Base-by-base conservation (phyloP, 495 filamentous ascomycete genomes). In the Oleoguttula mirabilis region DNA sequence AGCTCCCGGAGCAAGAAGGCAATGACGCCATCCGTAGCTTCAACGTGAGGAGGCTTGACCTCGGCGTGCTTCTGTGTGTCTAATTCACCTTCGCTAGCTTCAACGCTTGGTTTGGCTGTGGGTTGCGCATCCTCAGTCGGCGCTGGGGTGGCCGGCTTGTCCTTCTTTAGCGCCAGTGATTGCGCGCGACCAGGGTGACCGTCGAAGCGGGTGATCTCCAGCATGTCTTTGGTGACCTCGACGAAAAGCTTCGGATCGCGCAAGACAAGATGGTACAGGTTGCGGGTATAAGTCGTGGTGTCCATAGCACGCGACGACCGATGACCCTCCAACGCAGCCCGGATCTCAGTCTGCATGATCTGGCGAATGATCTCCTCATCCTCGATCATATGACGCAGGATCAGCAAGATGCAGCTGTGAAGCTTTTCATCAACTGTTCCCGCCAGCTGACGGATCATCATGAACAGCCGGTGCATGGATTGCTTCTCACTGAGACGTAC, bases 1-100 rank as follows among this genome's bases (percentile, higher is more conserved):
- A 99, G 68, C 57, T 99, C 88, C 32, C 80, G 88, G n/a, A 96
- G 75, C 15, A 99, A 68, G 64, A 93, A 96, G 55, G 94, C 85
- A 45, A 96, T 80, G 11, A 99, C 92, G 4, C 90, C 90, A 60
- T 95, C 92, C 0, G 92, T 84, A 46, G 88, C 82, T 59, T 94
- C 88, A 2, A 96, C 76, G 19, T 88, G 70, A 21, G 92, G 92
- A 3, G 81, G 66, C 57, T 93, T 95, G 34, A 75, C 50, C 47
- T 94, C 87, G 4, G 62, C 47, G 15, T 67, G 63, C 50, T 75
- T 80, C 39, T 79, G 76, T 0, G 59, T 48, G 59, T 69, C 66
- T 21, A 70, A 41, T 68, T 69, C 47, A 58, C 22, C 16, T 8
- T 19, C 31, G 16, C 20, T 22, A 30, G 10, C 21, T 20, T 52